A percentile compares a stretch with the other conserved stretches of the same genome.
These are phyloP conservation scores for Saccharomyces hybrid DNA, from an alignment of 1,139 yeast genomes.

Conservation along the genomic window DNA sequence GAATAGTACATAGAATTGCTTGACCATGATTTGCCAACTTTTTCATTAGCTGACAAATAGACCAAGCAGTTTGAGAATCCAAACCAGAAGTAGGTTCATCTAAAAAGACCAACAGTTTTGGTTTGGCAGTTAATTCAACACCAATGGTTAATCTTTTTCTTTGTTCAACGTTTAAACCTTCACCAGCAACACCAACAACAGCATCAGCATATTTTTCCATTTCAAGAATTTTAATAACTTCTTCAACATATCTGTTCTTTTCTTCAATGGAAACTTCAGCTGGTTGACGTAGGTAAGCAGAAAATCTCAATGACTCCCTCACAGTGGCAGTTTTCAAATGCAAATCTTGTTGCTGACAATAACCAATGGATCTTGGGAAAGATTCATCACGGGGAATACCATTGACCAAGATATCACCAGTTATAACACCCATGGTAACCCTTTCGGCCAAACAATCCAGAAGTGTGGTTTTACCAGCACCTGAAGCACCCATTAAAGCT, in stretches of 20 bases:
- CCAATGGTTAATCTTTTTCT: conserved; percentile 55
- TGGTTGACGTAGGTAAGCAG: conserved; percentile 50
- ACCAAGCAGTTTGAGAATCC: conserved; percentile 51
- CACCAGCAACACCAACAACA: conserved; percentile 46
- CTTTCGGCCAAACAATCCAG: conserved; percentile 50
- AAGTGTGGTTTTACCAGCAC: conserved; percentile 64
- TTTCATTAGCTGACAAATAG: conserved; percentile 40
- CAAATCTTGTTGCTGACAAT: conserved; percentile 55
- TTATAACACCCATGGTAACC: conserved; percentile 45
- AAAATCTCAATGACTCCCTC: conserved; percentile 46
- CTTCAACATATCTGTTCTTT: conserved; percentile 44
- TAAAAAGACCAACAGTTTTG: conserved; percentile 40
- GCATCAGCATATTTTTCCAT: conserved; percentile 51
- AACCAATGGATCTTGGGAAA: conserved; percentile 50
- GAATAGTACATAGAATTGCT: conserved; percentile 49
- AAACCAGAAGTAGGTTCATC: conserved; percentile 50
- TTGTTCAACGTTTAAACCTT: conserved; percentile 55
- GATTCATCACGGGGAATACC: conserved; percentile 43
- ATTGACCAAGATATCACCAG: conserved; percentile 52
- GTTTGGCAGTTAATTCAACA: conserved; percentile 46
- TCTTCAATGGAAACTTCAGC: conserved; percentile 40
- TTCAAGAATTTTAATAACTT: conserved; percentile 41
- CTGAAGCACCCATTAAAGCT: conserved; percentile 65
- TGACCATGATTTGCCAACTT: conserved; percentile 45
- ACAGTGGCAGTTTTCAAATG: conserved; percentile 48